Evolutionary conservation across 2,329 filamentous ascomycete species (phyloP).

Genomic region (Pseudogymnoascus verrucosus): DNA sequence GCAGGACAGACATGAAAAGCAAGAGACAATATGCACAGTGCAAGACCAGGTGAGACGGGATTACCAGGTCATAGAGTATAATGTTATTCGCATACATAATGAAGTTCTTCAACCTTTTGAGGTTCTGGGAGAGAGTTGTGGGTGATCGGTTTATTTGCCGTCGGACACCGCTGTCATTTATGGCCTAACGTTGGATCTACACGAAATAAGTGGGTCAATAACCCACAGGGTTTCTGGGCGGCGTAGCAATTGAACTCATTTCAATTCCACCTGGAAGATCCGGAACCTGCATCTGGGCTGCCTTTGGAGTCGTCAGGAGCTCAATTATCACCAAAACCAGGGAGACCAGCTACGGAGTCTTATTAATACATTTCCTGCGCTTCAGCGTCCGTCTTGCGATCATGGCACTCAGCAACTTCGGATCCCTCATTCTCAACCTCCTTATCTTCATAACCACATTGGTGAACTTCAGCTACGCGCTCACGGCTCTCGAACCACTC

Average conservation of each 20-base stretch:
- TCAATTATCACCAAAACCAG: neutral
- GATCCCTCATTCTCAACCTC: slow-evolving; percentile 43
- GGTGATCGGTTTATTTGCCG: neutral
- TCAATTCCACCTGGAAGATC: neutral
- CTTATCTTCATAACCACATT: slow-evolving; percentile 47
- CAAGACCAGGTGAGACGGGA: neutral
- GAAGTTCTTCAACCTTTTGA: neutral
- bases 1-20: neutral
- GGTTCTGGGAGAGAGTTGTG: neutral
- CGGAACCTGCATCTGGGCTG: neutral
- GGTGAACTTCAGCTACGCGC: slow-evolving; percentile 44
- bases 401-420: slow-evolving; percentile 46
- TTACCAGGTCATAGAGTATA: neutral
- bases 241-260: neutral
- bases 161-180: neutral
- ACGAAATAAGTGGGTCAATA: neutral
- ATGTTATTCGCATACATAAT: neutral
- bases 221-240: slow-evolving; percentile 9
- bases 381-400: slow-evolving; percentile 5
- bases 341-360: neutral
- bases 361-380: neutral
- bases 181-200: neutral
- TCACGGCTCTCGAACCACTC: slow-evolving; percentile 41
- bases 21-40: neutral
- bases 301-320: neutral